phyloP scores from a whole-genome alignment of 192 early-diverging fungal species.

The Entomortierella lignicola region DNA sequence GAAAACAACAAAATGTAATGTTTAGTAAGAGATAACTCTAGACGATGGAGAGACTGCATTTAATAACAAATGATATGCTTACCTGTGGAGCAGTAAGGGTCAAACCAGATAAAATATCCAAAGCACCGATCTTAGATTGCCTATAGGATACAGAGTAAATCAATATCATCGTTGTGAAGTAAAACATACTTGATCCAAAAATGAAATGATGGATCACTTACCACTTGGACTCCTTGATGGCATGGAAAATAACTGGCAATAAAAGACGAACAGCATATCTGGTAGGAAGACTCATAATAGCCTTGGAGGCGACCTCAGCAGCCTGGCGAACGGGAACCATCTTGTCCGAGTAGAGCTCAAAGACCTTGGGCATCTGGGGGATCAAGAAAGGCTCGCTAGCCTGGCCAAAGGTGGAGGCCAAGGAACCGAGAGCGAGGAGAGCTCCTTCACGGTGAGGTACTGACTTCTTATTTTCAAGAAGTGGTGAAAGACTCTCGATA shows the following conservation, averaged over 20 bases:
- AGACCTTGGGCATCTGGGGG: constrained; percentile 68
- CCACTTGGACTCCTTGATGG: constrained; percentile 58
- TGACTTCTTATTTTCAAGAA: constrained; percentile 78
- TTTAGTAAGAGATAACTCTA: too few species aligned
- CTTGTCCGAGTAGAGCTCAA: constrained; percentile 74
- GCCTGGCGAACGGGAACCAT: constrained; percentile 55
- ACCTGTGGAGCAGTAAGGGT: constrained; percentile 58
- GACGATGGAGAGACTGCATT: too few species aligned
- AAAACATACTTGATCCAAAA: constrained; percentile 32
- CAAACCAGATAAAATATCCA: constrained; percentile 58
- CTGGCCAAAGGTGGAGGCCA: constrained; percentile 67
- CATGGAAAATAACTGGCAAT: constrained; percentile 68
- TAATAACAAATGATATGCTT: too few species aligned
- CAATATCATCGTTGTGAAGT: constrained; percentile 23
- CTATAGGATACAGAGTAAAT: constrained; percentile 24
- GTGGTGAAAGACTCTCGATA: constrained; percentile 66
- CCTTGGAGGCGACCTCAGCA: constrained; percentile 59
- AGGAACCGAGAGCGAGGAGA: constrained; percentile 65
- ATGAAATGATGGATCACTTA: constrained; percentile 15
- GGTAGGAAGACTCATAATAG: constrained; percentile 56
- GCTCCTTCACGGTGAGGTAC: constrained; percentile 72
- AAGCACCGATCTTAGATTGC: constrained; percentile 73
- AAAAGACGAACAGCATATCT: constrained; percentile 57
- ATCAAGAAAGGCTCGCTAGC: constrained; percentile 76
- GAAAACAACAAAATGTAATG: too few species aligned